Conservation (phyloP, 352 stramenopile genomes). For the Globisporangium paddicum region DNA sequence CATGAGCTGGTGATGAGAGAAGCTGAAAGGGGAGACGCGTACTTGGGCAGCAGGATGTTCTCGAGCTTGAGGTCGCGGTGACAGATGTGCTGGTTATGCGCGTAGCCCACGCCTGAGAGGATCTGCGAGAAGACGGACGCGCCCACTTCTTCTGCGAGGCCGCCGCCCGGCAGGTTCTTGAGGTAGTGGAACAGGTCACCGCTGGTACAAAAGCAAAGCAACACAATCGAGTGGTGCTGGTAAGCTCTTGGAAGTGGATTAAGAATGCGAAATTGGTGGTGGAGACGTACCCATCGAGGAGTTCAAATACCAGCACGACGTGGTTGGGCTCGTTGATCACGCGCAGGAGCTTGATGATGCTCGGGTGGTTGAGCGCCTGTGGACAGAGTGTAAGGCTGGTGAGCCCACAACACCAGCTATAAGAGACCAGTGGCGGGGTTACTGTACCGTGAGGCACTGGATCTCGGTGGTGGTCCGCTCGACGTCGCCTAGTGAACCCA, state of each 20-base stretch:
- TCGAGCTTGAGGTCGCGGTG: slow-evolving; percentile 87
- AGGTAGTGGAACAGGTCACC: slow-evolving; percentile 86
- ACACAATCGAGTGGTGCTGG: not conserved
- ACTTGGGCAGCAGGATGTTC: slow-evolving; percentile 84
- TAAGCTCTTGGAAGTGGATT: not conserved
- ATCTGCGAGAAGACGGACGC: slow-evolving; percentile 71
- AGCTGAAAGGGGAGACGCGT: slow-evolving; percentile 9
- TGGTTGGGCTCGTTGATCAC: slow-evolving; percentile 84
- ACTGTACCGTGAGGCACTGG: slow-evolving; percentile 78
- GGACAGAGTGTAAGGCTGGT: not conserved
- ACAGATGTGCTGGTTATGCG: slow-evolving; percentile 89
- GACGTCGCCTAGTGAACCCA: slow-evolving; percentile 82
- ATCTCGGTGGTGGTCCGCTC: slow-evolving; percentile 86
- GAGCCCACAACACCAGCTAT: too few species aligned
- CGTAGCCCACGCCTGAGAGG: slow-evolving; percentile 72
- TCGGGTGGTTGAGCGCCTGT: slow-evolving; percentile 78
- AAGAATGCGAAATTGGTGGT: too few species aligned
- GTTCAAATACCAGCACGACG: slow-evolving; percentile 83
- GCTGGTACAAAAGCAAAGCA: slow-evolving; percentile 18
- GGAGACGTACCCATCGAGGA: slow-evolving; percentile 63
- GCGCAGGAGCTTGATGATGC: slow-evolving; percentile 86
- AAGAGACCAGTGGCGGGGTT: too few species aligned
- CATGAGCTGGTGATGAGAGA: not conserved
- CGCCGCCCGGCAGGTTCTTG: slow-evolving; percentile 41
- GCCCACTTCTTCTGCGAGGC: slow-evolving; percentile 60